Conservation (phyloP, 345 rosid genomes). For the Citrus unshiu region DNA sequence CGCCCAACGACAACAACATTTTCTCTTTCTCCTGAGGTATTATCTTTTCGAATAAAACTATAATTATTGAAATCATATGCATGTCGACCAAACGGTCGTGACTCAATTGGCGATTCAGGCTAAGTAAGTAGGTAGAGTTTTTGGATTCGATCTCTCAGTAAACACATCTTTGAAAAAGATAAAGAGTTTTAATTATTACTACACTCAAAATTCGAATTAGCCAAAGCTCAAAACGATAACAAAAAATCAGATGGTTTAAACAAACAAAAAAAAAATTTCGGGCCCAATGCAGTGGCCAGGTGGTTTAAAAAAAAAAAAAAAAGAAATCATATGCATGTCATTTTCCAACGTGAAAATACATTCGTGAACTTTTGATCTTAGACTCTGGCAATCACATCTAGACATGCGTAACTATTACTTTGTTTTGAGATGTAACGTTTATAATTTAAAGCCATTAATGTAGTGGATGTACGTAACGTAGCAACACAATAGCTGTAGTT, state of each 20-base stretch:
- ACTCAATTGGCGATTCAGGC: fast-evolving
- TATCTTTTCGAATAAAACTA: background rate
- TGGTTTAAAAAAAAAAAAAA: no score
- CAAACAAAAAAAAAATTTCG: no score
- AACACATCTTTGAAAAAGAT: fast-evolving
- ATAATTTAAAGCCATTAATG: background rate
- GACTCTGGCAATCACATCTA: background rate
- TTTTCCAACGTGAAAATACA: background rate
- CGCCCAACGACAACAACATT: constrained; percentile 12
- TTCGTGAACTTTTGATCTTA: background rate
- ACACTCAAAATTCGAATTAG: fast-evolving
- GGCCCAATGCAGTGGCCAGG: no score
- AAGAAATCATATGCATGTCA: background rate
- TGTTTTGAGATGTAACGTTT: background rate
- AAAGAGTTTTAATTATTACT: fast-evolving
- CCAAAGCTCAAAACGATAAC: fast-evolving
- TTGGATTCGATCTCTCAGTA: fast-evolving
- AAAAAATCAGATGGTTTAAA: fast-evolving
- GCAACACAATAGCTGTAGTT: background rate
- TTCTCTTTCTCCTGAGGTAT: background rate
- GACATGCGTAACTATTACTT: background rate
- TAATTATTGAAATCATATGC: background rate
- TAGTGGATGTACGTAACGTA: background rate
- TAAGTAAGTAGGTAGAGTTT: fast-evolving
- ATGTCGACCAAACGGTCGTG: no score